Evolutionary conservation across 805 yeast species (phyloP).

Genomic region (Ascoidea rubescens): DNA sequence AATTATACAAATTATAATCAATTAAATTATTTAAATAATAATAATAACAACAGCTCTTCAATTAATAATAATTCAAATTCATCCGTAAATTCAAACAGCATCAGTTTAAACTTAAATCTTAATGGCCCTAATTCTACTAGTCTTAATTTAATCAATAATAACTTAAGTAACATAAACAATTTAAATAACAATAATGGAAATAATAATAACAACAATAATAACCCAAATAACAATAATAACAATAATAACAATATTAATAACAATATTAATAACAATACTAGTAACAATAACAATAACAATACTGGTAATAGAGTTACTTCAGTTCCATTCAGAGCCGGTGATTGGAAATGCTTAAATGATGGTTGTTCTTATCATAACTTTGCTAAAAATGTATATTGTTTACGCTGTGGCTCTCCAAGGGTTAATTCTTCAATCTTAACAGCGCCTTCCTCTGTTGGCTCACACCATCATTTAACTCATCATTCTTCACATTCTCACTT

Average conservation of each 20-base stretch:
- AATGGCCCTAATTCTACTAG: too few relatives aligned
- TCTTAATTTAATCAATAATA: too few relatives aligned
- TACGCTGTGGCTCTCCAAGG: constrained; percentile 78
- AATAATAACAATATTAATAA: constrained; percentile 5
- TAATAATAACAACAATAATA: constrained; percentile 7
- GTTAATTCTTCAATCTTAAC: constrained; percentile 6
- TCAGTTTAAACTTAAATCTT: too few relatives aligned
- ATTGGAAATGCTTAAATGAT: constrained; percentile 67
- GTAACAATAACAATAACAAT: constrained; percentile 4
- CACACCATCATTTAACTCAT: neutral
- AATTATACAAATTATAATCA: too few relatives aligned
- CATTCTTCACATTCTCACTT: neutral
- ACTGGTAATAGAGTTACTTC: constrained; percentile 9
- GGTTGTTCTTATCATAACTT: constrained; percentile 82
- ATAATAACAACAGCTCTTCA: neutral
- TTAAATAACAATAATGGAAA: constrained; percentile 8
- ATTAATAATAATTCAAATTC: constrained; percentile 6
- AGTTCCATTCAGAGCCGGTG: constrained; percentile 93
- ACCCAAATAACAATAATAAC: constrained; percentile 5
- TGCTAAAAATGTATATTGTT: constrained; percentile 78
- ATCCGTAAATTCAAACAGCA: constrained; percentile 3
- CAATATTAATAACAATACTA: constrained; percentile 1
- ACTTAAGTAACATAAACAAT: constrained; percentile 2
- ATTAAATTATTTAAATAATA: too few relatives aligned
- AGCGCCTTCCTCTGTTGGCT: neutral